These are phyloP conservation scores for Aspergillus felis DNA, from an alignment of 2,329 filamentous ascomycete genomes.

Conservation along the genomic window DNA sequence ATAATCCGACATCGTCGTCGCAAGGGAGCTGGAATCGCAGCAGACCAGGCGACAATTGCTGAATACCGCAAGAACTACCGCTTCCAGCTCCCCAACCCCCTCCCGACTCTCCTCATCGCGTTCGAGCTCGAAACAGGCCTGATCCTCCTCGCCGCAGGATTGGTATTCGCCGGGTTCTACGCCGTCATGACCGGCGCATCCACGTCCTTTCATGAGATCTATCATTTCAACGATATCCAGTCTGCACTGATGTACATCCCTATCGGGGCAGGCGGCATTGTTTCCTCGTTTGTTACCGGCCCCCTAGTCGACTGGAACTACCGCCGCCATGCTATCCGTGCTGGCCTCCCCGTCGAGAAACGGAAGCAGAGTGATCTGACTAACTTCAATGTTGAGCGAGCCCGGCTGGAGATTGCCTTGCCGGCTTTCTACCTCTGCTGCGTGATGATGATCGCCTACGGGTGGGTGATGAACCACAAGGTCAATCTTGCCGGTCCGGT, in stretches of 20 bases:
- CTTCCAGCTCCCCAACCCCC: constrained; percentile 34
- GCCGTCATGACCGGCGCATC: constrained; percentile 45
- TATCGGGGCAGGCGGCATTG: constrained; percentile 20
- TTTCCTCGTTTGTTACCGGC: constrained; percentile 43
- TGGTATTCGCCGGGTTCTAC: constrained; percentile 49
- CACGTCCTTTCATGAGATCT: constrained; percentile 44
- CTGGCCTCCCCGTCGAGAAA: constrained; percentile 60
- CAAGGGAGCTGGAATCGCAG: constrained; percentile 6
- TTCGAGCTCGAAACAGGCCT: constrained; percentile 34
- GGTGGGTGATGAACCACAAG: constrained; percentile 32
- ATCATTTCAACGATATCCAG: constrained; percentile 47
- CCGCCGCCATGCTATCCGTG: constrained; percentile 58
- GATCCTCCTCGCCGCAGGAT: constrained; percentile 35
- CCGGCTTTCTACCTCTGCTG: constrained; percentile 28
- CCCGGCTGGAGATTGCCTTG: constrained; percentile 31
- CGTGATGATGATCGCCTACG: constrained; percentile 28
- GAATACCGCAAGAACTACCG: constrained; percentile 11
- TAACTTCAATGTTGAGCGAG: constrained; percentile 45
- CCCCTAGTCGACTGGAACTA: constrained; percentile 69
- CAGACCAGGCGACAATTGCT: constrained; percentile 3
- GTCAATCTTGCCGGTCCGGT: constrained; percentile 31
- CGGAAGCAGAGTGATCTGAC: constrained; percentile 34
- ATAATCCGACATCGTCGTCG: constrained; percentile 20
- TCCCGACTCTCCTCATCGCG: constrained; percentile 35
- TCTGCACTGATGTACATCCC: constrained; percentile 38